phyloP scores from a whole-genome alignment of 2,329 filamentous ascomycete species.

The Trichoderma sp. region DNA sequence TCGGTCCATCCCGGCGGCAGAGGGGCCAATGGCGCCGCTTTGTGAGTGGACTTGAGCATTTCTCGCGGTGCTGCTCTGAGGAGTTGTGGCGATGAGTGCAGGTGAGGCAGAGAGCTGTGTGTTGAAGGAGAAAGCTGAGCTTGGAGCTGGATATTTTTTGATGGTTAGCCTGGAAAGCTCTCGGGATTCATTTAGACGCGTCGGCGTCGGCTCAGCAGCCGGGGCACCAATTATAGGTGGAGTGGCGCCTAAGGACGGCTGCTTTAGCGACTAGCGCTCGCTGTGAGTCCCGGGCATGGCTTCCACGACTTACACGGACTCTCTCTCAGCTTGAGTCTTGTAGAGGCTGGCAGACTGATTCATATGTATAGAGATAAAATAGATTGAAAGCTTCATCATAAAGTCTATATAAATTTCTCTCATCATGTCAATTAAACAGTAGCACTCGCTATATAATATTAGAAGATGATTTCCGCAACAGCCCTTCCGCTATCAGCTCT shows the following conservation, averaged over 20 bases:
- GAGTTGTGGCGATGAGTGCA: neutral
- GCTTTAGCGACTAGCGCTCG: neutral
- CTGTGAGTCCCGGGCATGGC: neutral
- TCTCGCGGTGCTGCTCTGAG: neutral
- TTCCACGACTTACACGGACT: neutral
- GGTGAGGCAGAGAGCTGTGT: neutral
- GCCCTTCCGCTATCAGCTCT: neutral
- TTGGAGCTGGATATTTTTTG: conserved; percentile 15
- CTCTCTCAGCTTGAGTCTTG: neutral
- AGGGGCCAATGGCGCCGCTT: conserved; percentile 56
- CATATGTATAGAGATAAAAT: neutral
- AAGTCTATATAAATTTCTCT: neutral
- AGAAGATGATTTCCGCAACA: neutral
- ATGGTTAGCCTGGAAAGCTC: neutral
- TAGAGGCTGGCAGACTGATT: neutral
- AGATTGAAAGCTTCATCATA: neutral
- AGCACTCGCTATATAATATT: neutral
- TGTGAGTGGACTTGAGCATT: conserved; percentile 78
- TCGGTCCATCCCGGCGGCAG: conserved; percentile 88
- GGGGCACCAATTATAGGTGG: neutral
- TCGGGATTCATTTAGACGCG: neutral
- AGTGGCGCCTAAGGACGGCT: neutral
- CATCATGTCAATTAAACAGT: neutral
- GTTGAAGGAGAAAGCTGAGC: conserved; percentile 3
- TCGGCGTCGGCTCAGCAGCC: neutral